Base-by-base conservation (phyloP, 1,139 yeast genomes). In the Magnusiomyces suaveolens region DNA sequence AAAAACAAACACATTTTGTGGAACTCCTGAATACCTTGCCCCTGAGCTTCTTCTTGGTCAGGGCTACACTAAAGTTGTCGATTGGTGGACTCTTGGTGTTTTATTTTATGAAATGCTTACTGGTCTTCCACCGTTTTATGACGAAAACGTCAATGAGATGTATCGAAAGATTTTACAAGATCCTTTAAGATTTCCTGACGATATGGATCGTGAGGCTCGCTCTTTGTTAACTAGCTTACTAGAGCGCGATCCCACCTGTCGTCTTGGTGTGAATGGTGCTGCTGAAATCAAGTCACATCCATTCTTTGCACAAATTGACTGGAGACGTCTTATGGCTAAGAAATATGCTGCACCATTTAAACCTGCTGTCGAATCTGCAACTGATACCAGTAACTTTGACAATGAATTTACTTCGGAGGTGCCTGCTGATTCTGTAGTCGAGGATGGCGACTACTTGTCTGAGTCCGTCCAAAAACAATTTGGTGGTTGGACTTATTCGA, bases 61-160 rank as follows among this genome's bases (percentile, higher is more conserved):
- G 66, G 98, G 98, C 1, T 92, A 92, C 69, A 88, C 97, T 2
- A 83, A 96, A 68, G 85, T 86, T 23, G 97, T 94, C 23, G 98
- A 92, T 72, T 92, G 97, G 94, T 92, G 98, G 98, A 92, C 98
- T 1, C 76, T 92, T 62, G 98, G 98, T 46, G 92, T 94, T 16
- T 75, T 92, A 53, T 74, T 92, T 50, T 92, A 87, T 68, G 98
- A 92, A 67, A 94, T 94, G 98, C 77, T 94, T 60, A 89, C 97
- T 1, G 97, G 97, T 0, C 76, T 92, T 60, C 98, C 98, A 8
- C 97, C 97, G 50, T 92, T 89, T 68, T 92, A 87, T 67, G 97
- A 90, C 66, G 96, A 89, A 66, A 92, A 90, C 70, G 85, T 86
- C n/a, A 85, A 89, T 57, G 83, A 83, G 53, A 92, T 92, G 98